Percentiles rank a stretch among this genome's conserved stretches.
Evolutionary conservation across 495 filamentous ascomycete species (phyloP).

Genomic region (Jackrogersella multiformis): DNA sequence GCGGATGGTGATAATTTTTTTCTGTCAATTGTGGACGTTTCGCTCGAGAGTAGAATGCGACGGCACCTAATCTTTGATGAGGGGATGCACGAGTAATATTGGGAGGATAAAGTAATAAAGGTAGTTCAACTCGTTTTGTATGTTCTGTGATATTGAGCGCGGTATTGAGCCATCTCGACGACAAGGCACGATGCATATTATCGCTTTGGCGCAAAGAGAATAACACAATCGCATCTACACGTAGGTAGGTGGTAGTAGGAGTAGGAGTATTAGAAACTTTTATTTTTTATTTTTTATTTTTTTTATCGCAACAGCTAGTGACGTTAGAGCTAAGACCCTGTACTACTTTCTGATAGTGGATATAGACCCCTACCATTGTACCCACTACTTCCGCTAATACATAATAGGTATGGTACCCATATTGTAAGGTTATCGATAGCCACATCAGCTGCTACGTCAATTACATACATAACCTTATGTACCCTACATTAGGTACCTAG

Average conservation of each 20-base stretch:
- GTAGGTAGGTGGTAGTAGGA: too few species aligned
- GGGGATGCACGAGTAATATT: constrained; percentile 30
- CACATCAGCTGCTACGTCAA: constrained; percentile 33
- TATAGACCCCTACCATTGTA: too few species aligned
- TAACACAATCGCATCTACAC: constrained; percentile 8
- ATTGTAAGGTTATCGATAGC: constrained; percentile 33
- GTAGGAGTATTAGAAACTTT: too few species aligned
- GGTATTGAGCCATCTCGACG: constrained; percentile 54
- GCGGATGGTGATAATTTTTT: constrained; percentile 44
- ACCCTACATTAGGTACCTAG: too few species aligned
- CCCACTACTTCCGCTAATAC: too few species aligned
- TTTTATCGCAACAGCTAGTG: constrained; percentile 7
- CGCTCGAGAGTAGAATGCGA: constrained; percentile 21
- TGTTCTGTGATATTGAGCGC: constrained; percentile 53
- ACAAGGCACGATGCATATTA: constrained; percentile 60
- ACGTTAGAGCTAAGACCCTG: constrained; percentile 14
- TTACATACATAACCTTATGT: too few species aligned
- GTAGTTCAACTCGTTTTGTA: constrained; percentile 45
- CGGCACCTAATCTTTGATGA: constrained; percentile 21
- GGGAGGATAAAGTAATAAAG: constrained; percentile 58
- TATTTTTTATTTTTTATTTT: too few species aligned
- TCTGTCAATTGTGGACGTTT: constrained; percentile 33
- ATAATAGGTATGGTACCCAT: too few species aligned
- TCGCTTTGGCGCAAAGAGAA: constrained; percentile 16
- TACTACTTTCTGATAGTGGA: too few species aligned